Percentiles rank a stretch among this genome's conserved stretches.
Conservation (phyloP, 2,329 filamentous ascomycete species). For the Rhinocladiella similis region DNA sequence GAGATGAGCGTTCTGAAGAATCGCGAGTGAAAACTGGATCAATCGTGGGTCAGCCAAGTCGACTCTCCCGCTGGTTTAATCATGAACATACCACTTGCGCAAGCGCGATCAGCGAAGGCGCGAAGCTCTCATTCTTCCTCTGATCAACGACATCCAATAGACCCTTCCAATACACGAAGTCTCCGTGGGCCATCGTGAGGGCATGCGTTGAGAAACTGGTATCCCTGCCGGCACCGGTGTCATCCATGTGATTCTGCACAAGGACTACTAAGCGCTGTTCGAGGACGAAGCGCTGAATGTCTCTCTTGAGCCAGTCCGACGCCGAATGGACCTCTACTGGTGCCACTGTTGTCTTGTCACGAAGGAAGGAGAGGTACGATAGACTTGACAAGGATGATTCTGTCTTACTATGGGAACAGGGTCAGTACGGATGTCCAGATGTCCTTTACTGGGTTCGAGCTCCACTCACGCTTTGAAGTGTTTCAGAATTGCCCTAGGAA, state of each 20-base stretch:
- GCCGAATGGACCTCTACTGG: background rate
- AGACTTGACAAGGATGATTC: conserved; percentile 25
- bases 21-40: conserved; percentile 27
- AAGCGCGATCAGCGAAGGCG: conserved; percentile 10
- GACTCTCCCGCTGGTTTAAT: background rate
- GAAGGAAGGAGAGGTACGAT: conserved; percentile 26
- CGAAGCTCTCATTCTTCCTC: conserved; percentile 8
- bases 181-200: conserved; percentile 32
- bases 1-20: conserved; percentile 20
- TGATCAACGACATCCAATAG: conserved; percentile 24
- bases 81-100: conserved; percentile 21
- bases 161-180: conserved; percentile 29
- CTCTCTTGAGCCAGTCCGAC: conserved; percentile 7
- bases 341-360: conserved; percentile 3
- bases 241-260: conserved; percentile 28
- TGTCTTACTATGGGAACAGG: conserved; percentile 23
- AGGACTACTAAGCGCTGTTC: conserved; percentile 25
- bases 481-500: conserved; percentile 31
- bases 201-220: conserved; percentile 29
- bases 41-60: background rate
- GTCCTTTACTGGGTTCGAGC: background rate
- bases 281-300: conserved; percentile 26
- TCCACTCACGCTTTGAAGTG: conserved; percentile 23
- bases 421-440: background rate
- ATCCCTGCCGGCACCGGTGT: conserved; percentile 24